phyloP scores from a whole-genome alignment of 1,284 basidiomycete genomes.

The Cerrena zonata region DNA sequence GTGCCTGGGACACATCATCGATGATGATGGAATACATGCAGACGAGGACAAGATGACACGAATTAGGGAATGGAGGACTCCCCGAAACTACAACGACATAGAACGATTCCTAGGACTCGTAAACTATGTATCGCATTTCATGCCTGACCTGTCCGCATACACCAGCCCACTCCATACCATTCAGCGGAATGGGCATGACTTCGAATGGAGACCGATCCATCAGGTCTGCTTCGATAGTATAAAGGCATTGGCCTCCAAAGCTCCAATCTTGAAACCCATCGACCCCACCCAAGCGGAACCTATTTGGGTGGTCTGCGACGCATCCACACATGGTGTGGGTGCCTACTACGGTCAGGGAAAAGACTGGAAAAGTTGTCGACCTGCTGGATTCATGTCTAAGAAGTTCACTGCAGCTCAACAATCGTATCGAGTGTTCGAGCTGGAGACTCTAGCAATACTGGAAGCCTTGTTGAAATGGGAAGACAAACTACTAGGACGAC shows the following conservation, averaged over 20 bases:
- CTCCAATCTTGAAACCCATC: conserved; percentile 30
- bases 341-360: too few relatives aligned
- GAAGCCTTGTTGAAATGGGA: conserved; percentile 33
- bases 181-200: conserved; percentile 11
- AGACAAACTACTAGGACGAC: too few relatives aligned
- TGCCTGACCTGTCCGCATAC: conserved; percentile 33
- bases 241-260: conserved; percentile 26
- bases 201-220: conserved; percentile 26
- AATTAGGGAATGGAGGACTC: too few relatives aligned
- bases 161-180: conserved; percentile 19
- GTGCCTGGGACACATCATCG: too few relatives aligned
- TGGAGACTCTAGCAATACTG: conserved; percentile 33
- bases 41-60: too few relatives aligned
- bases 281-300: conserved; percentile 24
- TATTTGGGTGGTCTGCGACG: too few relatives aligned
- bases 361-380: conserved; percentile 25
- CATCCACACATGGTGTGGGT: too few relatives aligned
- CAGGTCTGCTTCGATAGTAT: conserved; percentile 32
- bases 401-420: too few relatives aligned
- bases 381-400: conserved; percentile 36
- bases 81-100: too few relatives aligned
- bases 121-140: conserved; percentile 34
- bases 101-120: conserved; percentile 38
- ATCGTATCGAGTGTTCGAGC: conserved; percentile 31
- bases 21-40: too few relatives aligned